These are phyloP conservation scores for Dryadomyces quercus-mongolicae DNA, from an alignment of 2,329 filamentous ascomycete genomes.

Conservation along the genomic window DNA sequence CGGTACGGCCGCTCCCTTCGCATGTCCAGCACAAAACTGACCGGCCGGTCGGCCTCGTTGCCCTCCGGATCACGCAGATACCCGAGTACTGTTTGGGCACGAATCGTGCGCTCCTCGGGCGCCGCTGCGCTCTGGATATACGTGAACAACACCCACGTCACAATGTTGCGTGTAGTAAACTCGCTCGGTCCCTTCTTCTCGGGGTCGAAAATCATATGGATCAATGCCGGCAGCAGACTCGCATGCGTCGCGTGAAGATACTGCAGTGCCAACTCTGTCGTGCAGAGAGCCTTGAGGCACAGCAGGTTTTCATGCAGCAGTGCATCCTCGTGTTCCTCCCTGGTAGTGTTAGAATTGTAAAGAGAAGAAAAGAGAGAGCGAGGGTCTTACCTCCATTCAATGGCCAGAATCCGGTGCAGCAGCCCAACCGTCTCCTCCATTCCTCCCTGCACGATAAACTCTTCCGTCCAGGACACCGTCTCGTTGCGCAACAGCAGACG, in stretches of 20 bases:
- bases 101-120: conserved; percentile 47
- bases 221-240: conserved; percentile 72
- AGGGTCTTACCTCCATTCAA: conserved; percentile 76
- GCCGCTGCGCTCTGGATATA: conserved; percentile 64
- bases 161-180: conserved; percentile 83
- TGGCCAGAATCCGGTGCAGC: conserved; percentile 81
- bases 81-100: conserved; percentile 60
- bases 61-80: conserved; percentile 73
- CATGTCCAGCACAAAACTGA: conserved; percentile 85
- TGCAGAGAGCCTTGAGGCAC: conserved; percentile 89
- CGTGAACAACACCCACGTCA: conserved; percentile 79
- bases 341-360: conserved; percentile 20
- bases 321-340: conserved; percentile 91
- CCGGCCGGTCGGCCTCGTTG: conserved; percentile 61
- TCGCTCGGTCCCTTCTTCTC: conserved; percentile 96
- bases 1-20: conserved; percentile 77
- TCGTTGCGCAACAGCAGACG: conserved; percentile 83
- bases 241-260: conserved; percentile 70
- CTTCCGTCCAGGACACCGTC: conserved; percentile 89
- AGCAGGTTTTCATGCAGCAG: conserved; percentile 85
- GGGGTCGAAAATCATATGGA: conserved; percentile 90
- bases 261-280: conserved; percentile 73
- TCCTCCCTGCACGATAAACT: conserved; percentile 77
- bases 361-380: background rate
- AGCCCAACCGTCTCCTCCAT: conserved; percentile 85